Conservation (phyloP, 495 filamentous ascomycete genomes). For the Trichocladium antarcticum region DNA sequence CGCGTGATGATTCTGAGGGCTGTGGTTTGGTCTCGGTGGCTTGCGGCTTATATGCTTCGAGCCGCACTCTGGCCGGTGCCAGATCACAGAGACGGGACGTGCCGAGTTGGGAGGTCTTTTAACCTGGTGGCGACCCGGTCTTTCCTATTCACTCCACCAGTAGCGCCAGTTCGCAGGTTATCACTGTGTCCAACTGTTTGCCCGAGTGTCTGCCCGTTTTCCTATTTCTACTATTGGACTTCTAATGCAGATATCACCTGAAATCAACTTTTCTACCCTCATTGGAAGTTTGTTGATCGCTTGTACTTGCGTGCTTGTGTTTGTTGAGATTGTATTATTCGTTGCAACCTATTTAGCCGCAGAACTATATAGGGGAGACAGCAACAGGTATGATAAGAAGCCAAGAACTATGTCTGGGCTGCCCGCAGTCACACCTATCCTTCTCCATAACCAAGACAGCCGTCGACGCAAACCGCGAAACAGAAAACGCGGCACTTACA, state of each 20-base stretch:
- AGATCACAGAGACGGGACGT: neutral
- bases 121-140: neutral
- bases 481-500: too few relatives aligned
- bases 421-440: too few relatives aligned
- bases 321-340: too few relatives aligned
- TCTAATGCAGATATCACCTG: conserved; percentile 46
- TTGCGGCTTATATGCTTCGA: neutral
- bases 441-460: too few relatives aligned
- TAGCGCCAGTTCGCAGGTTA: conserved; percentile 10
- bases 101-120: neutral
- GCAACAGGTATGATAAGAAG: too few relatives aligned
- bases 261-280: conserved; percentile 28
- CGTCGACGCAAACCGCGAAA: too few relatives aligned
- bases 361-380: too few relatives aligned
- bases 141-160: conserved; percentile 1
- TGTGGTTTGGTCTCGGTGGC: neutral
- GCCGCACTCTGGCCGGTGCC: neutral
- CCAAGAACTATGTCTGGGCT: too few relatives aligned
- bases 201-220: conserved; percentile 29
- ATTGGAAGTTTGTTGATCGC: too few relatives aligned
- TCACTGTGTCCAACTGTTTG: conserved; percentile 20
- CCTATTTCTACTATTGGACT: conserved; percentile 39
- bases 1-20: neutral
- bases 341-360: too few relatives aligned
- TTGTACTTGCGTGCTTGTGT: too few relatives aligned